A percentile compares a stretch with the other conserved stretches of the same genome.
phyloP scores from a whole-genome alignment of 1,284 basidiomycete species.

The Ganoderma lucidum region DNA sequence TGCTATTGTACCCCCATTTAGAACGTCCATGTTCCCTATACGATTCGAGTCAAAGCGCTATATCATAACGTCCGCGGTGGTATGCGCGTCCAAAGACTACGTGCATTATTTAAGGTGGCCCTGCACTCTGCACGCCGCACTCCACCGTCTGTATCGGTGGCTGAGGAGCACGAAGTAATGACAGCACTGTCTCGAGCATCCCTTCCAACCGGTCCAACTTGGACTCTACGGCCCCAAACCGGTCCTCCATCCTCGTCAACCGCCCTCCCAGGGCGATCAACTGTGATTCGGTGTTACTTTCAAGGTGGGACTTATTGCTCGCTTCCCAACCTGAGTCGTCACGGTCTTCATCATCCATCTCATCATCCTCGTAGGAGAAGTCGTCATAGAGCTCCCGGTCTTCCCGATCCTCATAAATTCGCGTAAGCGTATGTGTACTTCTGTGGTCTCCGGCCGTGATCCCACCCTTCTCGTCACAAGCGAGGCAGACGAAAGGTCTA shows the following conservation, averaged over 20 bases:
- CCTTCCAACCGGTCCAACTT: conserved; percentile 7
- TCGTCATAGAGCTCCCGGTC: too few species aligned
- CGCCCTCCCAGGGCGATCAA: conserved; percentile 1
- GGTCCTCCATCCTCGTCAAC: conserved; percentile 5
- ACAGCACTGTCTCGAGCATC: conserved; percentile 6
- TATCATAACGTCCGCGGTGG: neutral
- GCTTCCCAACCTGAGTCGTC: neutral
- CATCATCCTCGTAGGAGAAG: neutral
- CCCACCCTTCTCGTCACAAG: conserved; percentile 8
- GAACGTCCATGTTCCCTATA: neutral
- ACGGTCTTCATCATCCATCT: neutral
- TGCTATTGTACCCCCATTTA: neutral
- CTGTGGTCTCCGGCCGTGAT: neutral
- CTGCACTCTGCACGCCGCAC: neutral
- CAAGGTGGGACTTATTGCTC: neutral
- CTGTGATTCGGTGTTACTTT: neutral
- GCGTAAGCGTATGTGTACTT: neutral
- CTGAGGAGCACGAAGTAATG: neutral
- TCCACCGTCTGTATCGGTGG: neutral
- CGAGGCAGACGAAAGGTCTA: conserved; percentile 1
- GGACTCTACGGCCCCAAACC: conserved; percentile 8
- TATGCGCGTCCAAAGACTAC: neutral
- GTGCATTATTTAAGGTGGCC: too few species aligned
- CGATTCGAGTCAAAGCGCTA: neutral
- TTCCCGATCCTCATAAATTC: neutral